A percentile compares a stretch with the other conserved stretches of the same genome.
Evolutionary conservation across 768 basidiomycete genomes (phyloP).

Genomic region (Coprinellus micaceus): DNA sequence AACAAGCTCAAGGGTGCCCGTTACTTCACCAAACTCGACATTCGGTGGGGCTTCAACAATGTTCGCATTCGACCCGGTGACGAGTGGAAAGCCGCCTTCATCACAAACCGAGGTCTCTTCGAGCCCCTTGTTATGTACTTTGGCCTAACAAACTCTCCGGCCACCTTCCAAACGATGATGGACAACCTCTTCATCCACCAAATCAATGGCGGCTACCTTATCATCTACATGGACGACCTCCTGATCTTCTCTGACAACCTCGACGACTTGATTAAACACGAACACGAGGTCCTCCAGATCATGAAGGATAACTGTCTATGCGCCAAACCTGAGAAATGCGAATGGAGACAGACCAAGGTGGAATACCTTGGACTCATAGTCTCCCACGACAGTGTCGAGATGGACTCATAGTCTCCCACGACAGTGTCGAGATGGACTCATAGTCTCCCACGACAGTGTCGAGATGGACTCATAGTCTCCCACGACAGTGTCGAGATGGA

Average conservation of each 20-base stretch:
- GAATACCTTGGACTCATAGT: constrained; percentile 15
- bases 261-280: constrained; percentile 6
- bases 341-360: neutral
- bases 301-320: constrained; percentile 1
- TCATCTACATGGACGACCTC: constrained; percentile 42
- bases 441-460: no score
- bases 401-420: no score
- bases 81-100: constrained; percentile 32
- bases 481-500: constrained; percentile 35
- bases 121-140: constrained; percentile 42
- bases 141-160: constrained; percentile 31
- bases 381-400: constrained; percentile 15
- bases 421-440: no score
- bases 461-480: no score
- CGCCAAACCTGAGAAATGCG: constrained; percentile 7
- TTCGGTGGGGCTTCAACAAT: constrained; percentile 25
- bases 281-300: constrained; percentile 3
- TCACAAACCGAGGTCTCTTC: constrained; percentile 31
- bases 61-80: constrained; percentile 40
- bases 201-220: constrained; percentile 24
- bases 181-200: constrained; percentile 8
- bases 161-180: constrained; percentile 32
- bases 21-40: constrained; percentile 10
- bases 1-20: constrained; percentile 16
- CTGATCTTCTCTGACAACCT: constrained; percentile 23